Percentiles rank a stretch among this genome's conserved stretches.
Conservation (phyloP, 805 yeast genomes). For the Yarrowia porcina region DNA sequence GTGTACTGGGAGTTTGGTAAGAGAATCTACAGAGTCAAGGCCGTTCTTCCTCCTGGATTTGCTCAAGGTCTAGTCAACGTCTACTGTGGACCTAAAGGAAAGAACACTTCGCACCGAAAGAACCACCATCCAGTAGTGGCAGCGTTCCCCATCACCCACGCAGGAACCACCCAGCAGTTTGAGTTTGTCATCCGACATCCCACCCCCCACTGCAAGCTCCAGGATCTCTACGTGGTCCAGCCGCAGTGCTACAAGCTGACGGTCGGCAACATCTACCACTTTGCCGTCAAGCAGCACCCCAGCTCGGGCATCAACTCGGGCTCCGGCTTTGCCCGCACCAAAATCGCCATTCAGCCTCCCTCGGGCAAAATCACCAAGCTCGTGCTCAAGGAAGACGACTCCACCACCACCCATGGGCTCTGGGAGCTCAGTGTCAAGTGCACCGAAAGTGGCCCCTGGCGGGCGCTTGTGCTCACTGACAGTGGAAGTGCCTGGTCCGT, state of each 20-base stretch:
- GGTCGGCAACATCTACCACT: conserved; percentile 57
- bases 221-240: conserved; percentile 76
- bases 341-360: conserved; percentile 77
- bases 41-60: conserved; percentile 67
- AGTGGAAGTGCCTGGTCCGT: conserved; percentile 79
- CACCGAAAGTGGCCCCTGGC: conserved; percentile 75
- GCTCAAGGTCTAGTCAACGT: conserved; percentile 70
- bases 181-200: conserved; percentile 72
- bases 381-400: conserved; percentile 46
- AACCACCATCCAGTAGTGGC: conserved; percentile 62
- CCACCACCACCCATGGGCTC: conserved; percentile 35
- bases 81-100: conserved; percentile 64
- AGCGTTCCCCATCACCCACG: conserved; percentile 71
- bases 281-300: conserved; percentile 62
- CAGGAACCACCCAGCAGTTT: conserved; percentile 58
- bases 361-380: conserved; percentile 71
- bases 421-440: conserved; percentile 62
- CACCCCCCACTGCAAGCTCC: conserved; percentile 60
- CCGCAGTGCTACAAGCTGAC: conserved; percentile 73
- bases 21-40: conserved; percentile 75
- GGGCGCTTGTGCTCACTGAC: conserved; percentile 76
- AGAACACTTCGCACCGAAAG: conserved; percentile 7
- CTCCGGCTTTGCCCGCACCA: conserved; percentile 46
- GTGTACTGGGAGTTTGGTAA: conserved; percentile 62
- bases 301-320: conserved; percentile 46